phyloP scores from a whole-genome alignment of 305 asterid genomes.

The Fraxinus albicans region DNA sequence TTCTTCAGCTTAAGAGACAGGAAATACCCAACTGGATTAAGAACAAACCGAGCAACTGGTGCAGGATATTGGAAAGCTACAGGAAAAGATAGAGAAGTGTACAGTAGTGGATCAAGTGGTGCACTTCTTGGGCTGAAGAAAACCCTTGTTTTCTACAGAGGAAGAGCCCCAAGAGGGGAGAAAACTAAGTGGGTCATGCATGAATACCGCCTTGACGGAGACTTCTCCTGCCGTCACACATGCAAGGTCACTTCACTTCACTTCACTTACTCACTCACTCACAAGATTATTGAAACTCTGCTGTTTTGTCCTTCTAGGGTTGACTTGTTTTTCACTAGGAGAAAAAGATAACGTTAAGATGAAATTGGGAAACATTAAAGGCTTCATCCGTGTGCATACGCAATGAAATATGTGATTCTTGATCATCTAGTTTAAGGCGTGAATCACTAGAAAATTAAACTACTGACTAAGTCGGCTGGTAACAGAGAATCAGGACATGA shows the following conservation, averaged over 20 bases:
- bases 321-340: constrained; percentile 29
- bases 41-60: constrained; percentile 78
- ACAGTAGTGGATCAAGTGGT: constrained; percentile 35
- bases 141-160: constrained; percentile 84
- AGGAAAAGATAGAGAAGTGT: constrained; percentile 67
- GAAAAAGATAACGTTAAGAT: background rate
- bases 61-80: constrained; percentile 92
- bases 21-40: constrained; percentile 71
- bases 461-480: background rate
- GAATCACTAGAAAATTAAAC: background rate
- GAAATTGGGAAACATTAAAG: background rate
- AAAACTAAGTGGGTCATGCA: constrained; percentile 97
- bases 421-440: background rate
- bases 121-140: constrained; percentile 72
- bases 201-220: constrained; percentile 76
- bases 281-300: background rate
- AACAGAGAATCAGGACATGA: background rate
- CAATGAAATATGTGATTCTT: background rate
- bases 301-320: constrained; percentile 35
- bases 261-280: background rate
- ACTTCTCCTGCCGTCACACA: constrained; percentile 65
- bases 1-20: constrained; percentile 59
- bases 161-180: constrained; percentile 78
- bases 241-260: constrained; percentile 43
- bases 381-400: background rate